Base-by-base conservation (phyloP, 805 yeast species). In the Myxozyma monticola region DNA sequence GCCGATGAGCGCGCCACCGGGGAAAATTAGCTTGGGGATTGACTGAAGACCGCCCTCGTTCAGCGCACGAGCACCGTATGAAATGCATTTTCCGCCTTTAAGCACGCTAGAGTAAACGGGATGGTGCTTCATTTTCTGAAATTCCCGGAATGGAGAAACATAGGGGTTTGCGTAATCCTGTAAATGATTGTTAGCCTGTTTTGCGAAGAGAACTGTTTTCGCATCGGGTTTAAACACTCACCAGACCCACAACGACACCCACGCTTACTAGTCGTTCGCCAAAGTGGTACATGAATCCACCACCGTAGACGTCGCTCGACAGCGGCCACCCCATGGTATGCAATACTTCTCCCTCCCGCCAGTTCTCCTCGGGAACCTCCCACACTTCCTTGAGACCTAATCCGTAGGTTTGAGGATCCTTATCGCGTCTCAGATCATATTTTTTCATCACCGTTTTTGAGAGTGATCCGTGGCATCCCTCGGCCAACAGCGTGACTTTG, bases 401-500 rank as follows among this genome's bases (percentile, higher is more conserved):
- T 10, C 99, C 99, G 69, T 93, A 93, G 0, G 98, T 89, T 71
- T 93, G 99, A 17, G 74, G 74, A 17, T 83, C 83, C 21, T 46
- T 30, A 28, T 79, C 77, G 42, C 76, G 74, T 50, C 97, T 79
- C 53, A 93, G 71, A 37, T 82, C 74, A 68, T 71, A 91, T 61
- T 83, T 80, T 46, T 76, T 71, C 45, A 91, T 84, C 0, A 80
- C 83, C 64, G 85, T 79, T 66, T 93, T 91, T 10, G 90, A 76
- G 46, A 93, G 72, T 1, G 96, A 89, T 0, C 99, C 99, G 69
- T 90, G 98, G 66, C 99, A 93, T n/a, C 99, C 99, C 71, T 93
- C 99, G 4, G 96, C 96, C 28, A 93, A 76, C 15, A 93, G 85
- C 0, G 97, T 90, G 52, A 84, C 75, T 61, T 93, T 80, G 3